Evolutionary conservation across 352 stramenopile genomes (phyloP), one percentile per base, ranked within the genome.

Genomic region (Globisporangium barbulae): DNA sequence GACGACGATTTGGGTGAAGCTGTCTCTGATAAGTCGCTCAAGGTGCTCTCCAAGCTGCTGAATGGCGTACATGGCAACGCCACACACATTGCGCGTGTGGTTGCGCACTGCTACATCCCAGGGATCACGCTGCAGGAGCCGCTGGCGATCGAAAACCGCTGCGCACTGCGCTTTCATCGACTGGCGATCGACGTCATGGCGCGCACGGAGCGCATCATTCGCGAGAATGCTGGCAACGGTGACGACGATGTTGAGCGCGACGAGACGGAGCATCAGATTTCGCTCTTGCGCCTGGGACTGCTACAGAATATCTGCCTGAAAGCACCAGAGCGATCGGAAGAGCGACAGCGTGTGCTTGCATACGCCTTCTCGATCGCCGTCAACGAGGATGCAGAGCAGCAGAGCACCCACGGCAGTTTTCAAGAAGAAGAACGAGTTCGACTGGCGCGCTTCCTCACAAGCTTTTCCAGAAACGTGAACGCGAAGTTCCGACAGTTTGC

Each of bases 401-500:
- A 71, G 2, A 50, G 21, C 12, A 41, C 50, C 5, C 58, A 61
- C 25, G 63, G 50, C 10, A 67, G 67, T 5, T 74, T 92, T 9
- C 67, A 73, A 19, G 80, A 81, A 21, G 69, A 83, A 60, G 83
- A 94, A 31, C 83, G 75, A 8, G 74, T 86, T 13, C 69, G 79
- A 7, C 76, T 96, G 1, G 63, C 75, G 10, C 75, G 78, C 5
- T 96, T 96, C 42, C 68, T 96, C 7, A 54, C 72, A 1, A 94
- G 85, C 64, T 96, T 90, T 66, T 89, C 83, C 5, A 75, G 82
- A 49, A 90, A 83, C 41, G 59, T 70, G 1, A 94, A 90, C 45
- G 74, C 88, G 0, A 91, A 92, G 62, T 90, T 82, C 65, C 71
- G 88, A 10, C 85, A 94, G 44, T 96, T 96, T 61, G 84, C 79